These are phyloP conservation scores for Ogataea zsoltii DNA, from an alignment of 805 yeast genomes.

Conservation along the genomic window DNA sequence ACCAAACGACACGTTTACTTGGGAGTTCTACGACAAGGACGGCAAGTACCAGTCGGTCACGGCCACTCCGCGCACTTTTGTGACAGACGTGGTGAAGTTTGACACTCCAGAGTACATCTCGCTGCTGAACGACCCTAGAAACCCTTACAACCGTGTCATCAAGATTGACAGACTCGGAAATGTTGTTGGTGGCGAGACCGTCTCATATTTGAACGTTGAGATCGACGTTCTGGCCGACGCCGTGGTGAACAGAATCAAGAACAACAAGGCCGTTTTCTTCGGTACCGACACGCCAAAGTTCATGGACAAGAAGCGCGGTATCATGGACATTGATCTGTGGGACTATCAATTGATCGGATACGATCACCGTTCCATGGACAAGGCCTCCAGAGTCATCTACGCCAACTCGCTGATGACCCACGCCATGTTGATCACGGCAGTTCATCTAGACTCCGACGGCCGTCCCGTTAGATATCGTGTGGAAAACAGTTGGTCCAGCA, in stretches of 20 bases:
- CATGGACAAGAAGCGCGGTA: constrained; percentile 61
- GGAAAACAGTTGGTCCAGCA: constrained; percentile 78
- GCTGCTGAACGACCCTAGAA: constrained; percentile 80
- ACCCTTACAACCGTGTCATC: constrained; percentile 60
- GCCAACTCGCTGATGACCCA: constrained; percentile 83
- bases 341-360: constrained; percentile 59
- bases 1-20: constrained; percentile 62
- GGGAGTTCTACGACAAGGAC: constrained; percentile 79
- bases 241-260: constrained; percentile 67
- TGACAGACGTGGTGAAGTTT: constrained; percentile 51
- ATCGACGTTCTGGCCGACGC: constrained; percentile 56
- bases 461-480: constrained; percentile 69
- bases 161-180: constrained; percentile 77
- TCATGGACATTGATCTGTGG: constrained; percentile 72
- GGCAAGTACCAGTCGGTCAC: constrained; percentile 46
- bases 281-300: constrained; percentile 89
- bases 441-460: constrained; percentile 65
- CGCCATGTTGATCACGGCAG: constrained; percentile 85
- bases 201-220: constrained; percentile 69
- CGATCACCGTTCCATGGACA: constrained; percentile 47
- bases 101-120: constrained; percentile 59
- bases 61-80: constrained; percentile 68
- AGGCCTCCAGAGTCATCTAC: constrained; percentile 69
- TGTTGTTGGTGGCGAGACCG: constrained; percentile 67
- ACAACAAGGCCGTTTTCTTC: constrained; percentile 79